These are phyloP conservation scores for Yarrowia divulgata DNA, from an alignment of 805 yeast species.

Conservation along the genomic window DNA sequence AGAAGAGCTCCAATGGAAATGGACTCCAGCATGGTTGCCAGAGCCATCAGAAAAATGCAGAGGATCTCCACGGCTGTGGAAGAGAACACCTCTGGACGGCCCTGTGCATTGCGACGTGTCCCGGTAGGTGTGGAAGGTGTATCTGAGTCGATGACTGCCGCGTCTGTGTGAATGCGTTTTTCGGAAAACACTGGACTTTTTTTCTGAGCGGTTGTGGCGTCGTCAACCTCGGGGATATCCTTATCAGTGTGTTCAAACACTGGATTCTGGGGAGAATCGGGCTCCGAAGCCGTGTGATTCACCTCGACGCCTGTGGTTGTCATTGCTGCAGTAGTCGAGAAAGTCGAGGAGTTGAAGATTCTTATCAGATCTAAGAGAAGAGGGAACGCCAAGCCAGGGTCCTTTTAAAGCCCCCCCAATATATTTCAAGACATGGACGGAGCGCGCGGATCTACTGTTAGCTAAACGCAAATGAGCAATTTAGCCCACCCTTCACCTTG, in stretches of 20 bases:
- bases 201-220: too few species aligned
- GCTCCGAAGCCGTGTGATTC: neutral
- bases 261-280: neutral
- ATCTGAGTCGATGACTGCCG: neutral
- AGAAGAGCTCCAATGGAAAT: constrained; percentile 53
- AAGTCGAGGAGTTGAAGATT: neutral
- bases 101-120: constrained; percentile 8
- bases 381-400: neutral
- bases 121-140: neutral
- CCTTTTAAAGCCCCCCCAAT: neutral
- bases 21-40: constrained; percentile 56
- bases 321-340: neutral
- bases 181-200: neutral
- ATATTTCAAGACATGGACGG: neutral
- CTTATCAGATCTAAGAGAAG: neutral
- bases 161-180: neutral
- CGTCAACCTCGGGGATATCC: neutral
- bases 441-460: neutral
- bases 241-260: neutral
- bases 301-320: neutral
- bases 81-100: constrained; percentile 4
- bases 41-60: constrained; percentile 50
- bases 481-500: neutral
- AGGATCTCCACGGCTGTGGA: constrained; percentile 47
- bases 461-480: too few species aligned